phyloP scores from a whole-genome alignment of 225 moss, liverwort and hornwort genomes.

The Pseudisothecium myosuroides region DNA sequence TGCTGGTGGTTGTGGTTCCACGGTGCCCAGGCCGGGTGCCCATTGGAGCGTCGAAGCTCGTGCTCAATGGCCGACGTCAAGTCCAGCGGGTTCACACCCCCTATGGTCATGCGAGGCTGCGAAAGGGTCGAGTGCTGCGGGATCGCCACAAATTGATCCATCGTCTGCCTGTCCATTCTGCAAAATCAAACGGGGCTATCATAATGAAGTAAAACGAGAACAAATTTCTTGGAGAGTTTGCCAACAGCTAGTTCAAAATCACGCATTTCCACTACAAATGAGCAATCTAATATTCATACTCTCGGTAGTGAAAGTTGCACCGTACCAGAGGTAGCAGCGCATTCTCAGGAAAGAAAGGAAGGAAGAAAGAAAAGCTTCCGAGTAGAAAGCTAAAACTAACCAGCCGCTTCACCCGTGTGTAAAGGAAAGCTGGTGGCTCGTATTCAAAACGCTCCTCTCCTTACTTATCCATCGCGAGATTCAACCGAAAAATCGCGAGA shows the following conservation, averaged over 20 bases:
- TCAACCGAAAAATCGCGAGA: background rate
- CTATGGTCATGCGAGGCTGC: background rate
- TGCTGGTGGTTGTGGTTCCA: background rate
- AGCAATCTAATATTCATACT: too few relatives aligned
- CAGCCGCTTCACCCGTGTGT: background rate
- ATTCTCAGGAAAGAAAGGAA: background rate
- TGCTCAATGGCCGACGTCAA: conserved; percentile 22
- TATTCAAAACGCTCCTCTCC: background rate
- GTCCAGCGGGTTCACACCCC: conserved; percentile 10
- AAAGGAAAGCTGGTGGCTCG: background rate
- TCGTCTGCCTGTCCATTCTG: background rate
- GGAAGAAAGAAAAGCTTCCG: background rate
- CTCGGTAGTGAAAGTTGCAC: background rate
- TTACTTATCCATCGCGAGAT: background rate
- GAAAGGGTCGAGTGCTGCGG: conserved; percentile 7
- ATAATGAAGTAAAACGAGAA: background rate
- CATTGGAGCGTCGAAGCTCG: conserved; percentile 12
- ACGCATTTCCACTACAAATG: background rate
- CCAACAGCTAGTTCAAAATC: background rate
- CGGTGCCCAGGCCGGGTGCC: background rate
- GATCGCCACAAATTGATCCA: background rate
- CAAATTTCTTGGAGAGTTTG: background rate
- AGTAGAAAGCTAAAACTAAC: background rate
- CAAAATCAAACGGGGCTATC: background rate
- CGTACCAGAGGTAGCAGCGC: background rate